Conservation (phyloP, 331 rosid genomes). For the Cydonia oblonga region DNA sequence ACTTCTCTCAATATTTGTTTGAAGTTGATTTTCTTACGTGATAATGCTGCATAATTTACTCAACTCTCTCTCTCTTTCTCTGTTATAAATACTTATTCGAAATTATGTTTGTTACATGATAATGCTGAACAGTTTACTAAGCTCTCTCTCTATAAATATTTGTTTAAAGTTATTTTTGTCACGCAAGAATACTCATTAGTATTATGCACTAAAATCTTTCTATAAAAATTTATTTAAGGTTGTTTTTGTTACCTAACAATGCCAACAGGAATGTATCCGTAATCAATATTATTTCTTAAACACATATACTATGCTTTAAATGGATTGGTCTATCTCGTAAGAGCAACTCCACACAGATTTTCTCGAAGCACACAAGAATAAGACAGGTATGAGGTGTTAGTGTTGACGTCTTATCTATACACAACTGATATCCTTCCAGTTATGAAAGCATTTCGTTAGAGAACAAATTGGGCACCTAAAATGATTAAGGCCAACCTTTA, state of each 20-base stretch:
- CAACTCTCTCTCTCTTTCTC: neutral
- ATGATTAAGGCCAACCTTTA: neutral
- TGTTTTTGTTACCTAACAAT: neutral
- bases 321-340: neutral
- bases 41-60: neutral
- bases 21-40: neutral
- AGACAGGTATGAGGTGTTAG: neutral
- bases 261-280: neutral
- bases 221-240: no score
- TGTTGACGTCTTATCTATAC: neutral
- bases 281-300: neutral
- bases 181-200: no score
- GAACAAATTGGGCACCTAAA: neutral
- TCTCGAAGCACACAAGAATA: neutral
- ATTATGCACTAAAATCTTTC: no score
- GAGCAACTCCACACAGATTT: neutral
- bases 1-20: neutral
- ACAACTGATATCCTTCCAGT: constrained; percentile 14
- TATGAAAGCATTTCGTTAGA: neutral
- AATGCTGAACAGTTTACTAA: neutral
- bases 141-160: neutral
- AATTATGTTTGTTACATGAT: neutral
- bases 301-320: neutral
- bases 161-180: no score
- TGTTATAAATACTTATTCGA: neutral